A percentile compares a stretch with the other conserved stretches of the same genome.
Conservation (phyloP, 2,329 filamentous ascomycete species). For the Mycocentrospora acerina region DNA sequence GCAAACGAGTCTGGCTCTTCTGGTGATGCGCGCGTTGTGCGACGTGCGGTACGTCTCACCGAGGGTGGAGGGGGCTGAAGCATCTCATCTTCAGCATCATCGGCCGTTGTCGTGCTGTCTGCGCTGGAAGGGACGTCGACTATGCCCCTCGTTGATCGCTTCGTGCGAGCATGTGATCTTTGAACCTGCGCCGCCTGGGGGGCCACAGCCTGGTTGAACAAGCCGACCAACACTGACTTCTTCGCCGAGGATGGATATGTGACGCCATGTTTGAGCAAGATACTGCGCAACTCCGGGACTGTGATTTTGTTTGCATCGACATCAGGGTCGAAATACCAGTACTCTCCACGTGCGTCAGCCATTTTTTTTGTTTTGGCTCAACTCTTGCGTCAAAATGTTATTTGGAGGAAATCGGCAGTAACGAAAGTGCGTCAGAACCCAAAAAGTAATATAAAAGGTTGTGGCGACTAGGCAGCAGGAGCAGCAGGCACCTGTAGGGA, state of each 20-base stretch:
- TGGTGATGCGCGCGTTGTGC: conserved; percentile 48
- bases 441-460: no score
- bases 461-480: no score
- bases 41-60: conserved; percentile 30
- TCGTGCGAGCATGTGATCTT: conserved; percentile 72
- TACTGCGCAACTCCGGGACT: conserved; percentile 83
- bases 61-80: conserved; percentile 48
- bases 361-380: conserved; percentile 12
- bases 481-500: no score
- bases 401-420: no score
- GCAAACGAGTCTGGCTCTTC: conserved; percentile 21
- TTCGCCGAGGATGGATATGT: conserved; percentile 86
- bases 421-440: no score
- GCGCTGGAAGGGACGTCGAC: conserved; percentile 66
- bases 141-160: conserved; percentile 86
- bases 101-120: conserved; percentile 57
- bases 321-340: conserved; percentile 74
- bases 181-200: conserved; percentile 78
- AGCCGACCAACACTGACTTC: conserved; percentile 81
- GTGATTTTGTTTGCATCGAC: conserved; percentile 86
- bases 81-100: conserved; percentile 55
- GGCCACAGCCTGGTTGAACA: conserved; percentile 77
- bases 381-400: no score
- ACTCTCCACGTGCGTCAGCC: conserved; percentile 39
- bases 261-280: conserved; percentile 86